Percentiles rank a stretch among this genome's conserved stretches.
phyloP scores from a whole-genome alignment of 2,329 filamentous ascomycete genomes.

The Fusarium sp. region DNA sequence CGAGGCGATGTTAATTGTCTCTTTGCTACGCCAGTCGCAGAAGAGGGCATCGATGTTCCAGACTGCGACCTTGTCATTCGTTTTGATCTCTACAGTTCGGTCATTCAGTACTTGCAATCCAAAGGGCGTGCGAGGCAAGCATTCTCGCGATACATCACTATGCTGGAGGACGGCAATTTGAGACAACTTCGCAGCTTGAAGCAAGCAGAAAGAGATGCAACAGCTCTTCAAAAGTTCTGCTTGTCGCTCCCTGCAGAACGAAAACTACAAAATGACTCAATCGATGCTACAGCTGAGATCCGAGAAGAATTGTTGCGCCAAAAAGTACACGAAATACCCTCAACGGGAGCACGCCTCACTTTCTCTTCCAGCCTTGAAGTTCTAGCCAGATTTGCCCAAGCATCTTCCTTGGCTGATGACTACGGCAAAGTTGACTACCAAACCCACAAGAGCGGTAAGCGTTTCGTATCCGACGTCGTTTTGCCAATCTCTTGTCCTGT shows the following conservation, averaged over 20 bases:
- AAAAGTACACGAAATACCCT: constrained; percentile 71
- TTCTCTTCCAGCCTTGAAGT: constrained; percentile 81
- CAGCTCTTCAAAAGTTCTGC: constrained; percentile 82
- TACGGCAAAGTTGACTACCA: constrained; percentile 71
- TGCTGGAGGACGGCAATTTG: constrained; percentile 81
- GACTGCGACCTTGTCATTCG: constrained; percentile 78
- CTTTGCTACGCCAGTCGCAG: constrained; percentile 76
- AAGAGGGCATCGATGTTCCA: constrained; percentile 78
- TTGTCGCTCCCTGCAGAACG: constrained; percentile 81
- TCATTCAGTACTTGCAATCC: constrained; percentile 97
- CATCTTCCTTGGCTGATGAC: constrained; percentile 66
- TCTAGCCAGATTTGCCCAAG: constrained; percentile 78
- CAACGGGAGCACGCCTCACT: constrained; percentile 83
- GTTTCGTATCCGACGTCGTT: constrained; percentile 83
- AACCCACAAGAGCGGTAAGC: constrained; percentile 67
- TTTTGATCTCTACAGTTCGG: constrained; percentile 89
- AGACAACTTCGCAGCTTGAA: constrained; percentile 70
- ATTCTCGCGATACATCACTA: constrained; percentile 85
- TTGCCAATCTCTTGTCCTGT: constrained; percentile 84
- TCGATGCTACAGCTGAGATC: constrained; percentile 32
- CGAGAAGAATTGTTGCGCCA: constrained; percentile 53
- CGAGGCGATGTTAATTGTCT: constrained; percentile 73
- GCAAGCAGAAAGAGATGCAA: constrained; percentile 74
- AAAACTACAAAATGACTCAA: constrained; percentile 56
- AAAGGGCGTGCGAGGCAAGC: constrained; percentile 85